Evolutionary conservation across 805 yeast species (phyloP).

Genomic region (Priceomyces carsonii): DNA sequence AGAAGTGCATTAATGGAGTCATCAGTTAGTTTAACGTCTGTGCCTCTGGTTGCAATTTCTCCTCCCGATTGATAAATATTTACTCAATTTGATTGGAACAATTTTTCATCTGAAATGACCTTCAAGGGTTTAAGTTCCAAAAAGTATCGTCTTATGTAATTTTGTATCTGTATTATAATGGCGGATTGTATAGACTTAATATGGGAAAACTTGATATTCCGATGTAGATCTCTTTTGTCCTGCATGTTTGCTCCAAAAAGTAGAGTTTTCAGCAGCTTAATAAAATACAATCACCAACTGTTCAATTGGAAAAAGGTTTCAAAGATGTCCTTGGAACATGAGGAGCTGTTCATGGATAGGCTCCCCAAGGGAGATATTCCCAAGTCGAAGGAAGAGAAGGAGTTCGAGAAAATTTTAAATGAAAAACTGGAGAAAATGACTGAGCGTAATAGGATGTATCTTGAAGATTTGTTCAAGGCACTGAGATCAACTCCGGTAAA

Average conservation of each 20-base stretch:
- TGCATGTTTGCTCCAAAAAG: background rate
- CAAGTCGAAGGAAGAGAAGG: slow-evolving; percentile 24
- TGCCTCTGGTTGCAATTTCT: slow-evolving; percentile 40
- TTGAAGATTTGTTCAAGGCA: slow-evolving; percentile 34
- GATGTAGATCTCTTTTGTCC: background rate
- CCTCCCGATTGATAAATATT: slow-evolving; percentile 33
- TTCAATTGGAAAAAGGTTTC: background rate
- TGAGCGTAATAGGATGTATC: slow-evolving; percentile 31
- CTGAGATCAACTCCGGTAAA: slow-evolving; percentile 41
- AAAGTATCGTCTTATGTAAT: too few species aligned
- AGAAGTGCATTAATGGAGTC: slow-evolving; percentile 10
- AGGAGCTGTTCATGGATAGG: slow-evolving; percentile 35
- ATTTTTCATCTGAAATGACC: too few species aligned
- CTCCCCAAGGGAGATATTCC: slow-evolving; percentile 15
- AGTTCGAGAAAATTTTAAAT: slow-evolving; percentile 23
- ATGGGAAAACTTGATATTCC: background rate
- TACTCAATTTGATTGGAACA: too few species aligned
- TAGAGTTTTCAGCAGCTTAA: background rate
- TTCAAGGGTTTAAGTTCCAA: too few species aligned
- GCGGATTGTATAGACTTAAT: slow-evolving; percentile 1
- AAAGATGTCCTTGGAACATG: slow-evolving; percentile 25
- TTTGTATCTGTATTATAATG: slow-evolving; percentile 1
- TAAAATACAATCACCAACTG: background rate
- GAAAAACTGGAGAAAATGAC: slow-evolving; percentile 32
- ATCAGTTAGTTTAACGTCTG: slow-evolving; percentile 7